Evolutionary conservation across 2,329 filamentous ascomycete genomes (phyloP), one percentile per base, ranked within the genome.

Genomic region (Tolypocladium paradoxum): DNA sequence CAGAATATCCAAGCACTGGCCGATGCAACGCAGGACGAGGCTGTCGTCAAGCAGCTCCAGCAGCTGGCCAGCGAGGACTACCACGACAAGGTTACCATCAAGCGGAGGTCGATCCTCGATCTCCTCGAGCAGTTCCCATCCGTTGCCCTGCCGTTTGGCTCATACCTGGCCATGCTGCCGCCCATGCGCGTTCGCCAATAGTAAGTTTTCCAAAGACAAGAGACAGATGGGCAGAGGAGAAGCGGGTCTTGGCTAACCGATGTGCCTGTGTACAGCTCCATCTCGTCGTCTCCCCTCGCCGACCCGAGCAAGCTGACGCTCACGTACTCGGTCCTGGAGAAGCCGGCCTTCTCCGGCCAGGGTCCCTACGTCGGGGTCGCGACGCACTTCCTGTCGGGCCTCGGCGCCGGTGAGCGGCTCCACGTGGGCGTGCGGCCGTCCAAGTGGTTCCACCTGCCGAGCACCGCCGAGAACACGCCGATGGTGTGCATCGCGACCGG

Each of bases 101-200:
- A 84, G 60, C 77, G 79, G 11, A 70, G 83, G 22, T 85, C 83
- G 0, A 70, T 87, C 0, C 73, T 92, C 7, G 85, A 90, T 56
- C 73, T 92, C 2, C 75, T 92, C 1, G 83, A 88, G 61, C 73
- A 76, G 12, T 85, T 83, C 62, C 74, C 78, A 0, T 68, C 73
- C 0, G 73, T 87, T 34, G 68, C 77, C 3, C 67, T 92, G 0
- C 76, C 86, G 0, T 76, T 93, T 27, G 77, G 77, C 4, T 70
- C 79, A 20, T 92, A 87, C 70, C 74, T 93, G 8, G 75, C 76
- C 35, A 84, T 90, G 75, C 77, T 90, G 0, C 85, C 86, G 2
- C 84, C 87, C 0, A 88, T 93, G 83, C 82, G 87, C 31, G 76
- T 88, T 38, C 79, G 87, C n/a, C 84, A 88, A 65, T 90, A 90